Evolutionary conservation across 768 basidiomycete genomes (phyloP), one percentile per base, ranked within the genome.

Genomic region (Suillus subalutaceus): DNA sequence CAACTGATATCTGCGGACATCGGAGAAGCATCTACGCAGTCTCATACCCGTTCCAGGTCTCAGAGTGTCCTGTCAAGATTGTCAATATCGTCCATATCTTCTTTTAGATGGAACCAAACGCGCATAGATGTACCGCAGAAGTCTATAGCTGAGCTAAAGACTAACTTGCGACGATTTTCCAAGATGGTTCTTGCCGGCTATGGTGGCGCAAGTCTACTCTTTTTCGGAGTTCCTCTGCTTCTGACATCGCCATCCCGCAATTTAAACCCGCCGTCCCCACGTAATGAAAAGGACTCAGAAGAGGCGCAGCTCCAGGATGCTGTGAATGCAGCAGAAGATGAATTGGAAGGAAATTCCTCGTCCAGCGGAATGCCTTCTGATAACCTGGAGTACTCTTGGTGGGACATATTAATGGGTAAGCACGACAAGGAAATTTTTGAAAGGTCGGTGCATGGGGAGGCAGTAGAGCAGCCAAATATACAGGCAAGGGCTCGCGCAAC

Each of bases 341-440:
- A 92, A 71, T 79, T 80, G 13, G 85, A 86, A 30, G 73, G 76
- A 58, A 58, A 68, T 43, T 70, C 73, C n/a, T 81, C 83, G 63
- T 73, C 71, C 60, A 69, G 72, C 40, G 70, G 73, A 12, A 67
- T 69, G 26, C 64, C 71, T 2, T 58, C 72, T 15, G 70, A 77
- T 23, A 68, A 69, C 35, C 32, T 68, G 61, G 73, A 82, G 59
- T 92, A 89, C 71, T 91, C 91, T 0, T 94, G 92, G 92, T 94
- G 93, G 92, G 86, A 92, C 69, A 84, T 93, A 23, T 76, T 94
- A 6, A 79, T 92, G 41, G 93, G 93, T 7, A 88, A 86, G 70
- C 91, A 94, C 68, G 93, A 94, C 72, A 85, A 88, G 69, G 91
- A 93, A 71, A 93, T 94, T 40, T 92, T 94, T 72, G 86, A 92